These are phyloP conservation scores for Albifimbria verrucaria DNA, from an alignment of 2,329 filamentous ascomycete genomes.

Conservation along the genomic window DNA sequence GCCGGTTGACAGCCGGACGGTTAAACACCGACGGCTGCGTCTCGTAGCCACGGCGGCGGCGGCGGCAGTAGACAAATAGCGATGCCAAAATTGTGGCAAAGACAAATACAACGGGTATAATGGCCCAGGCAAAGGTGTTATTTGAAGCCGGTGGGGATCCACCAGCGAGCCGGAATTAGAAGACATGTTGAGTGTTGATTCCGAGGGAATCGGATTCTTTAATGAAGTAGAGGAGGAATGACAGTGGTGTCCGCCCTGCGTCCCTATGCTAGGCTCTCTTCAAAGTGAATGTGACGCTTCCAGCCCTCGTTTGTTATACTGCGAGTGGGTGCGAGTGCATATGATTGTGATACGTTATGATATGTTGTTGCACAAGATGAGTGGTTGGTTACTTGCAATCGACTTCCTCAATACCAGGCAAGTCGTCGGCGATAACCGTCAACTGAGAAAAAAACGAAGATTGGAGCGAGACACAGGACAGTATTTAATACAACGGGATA, in stretches of 20 bases:
- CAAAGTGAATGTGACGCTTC: background rate
- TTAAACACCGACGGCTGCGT: background rate
- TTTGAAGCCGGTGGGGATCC: background rate
- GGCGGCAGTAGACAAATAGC: slow-evolving; percentile 40
- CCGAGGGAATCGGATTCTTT: background rate
- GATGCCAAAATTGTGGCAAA: slow-evolving; percentile 15
- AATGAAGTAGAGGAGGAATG: background rate
- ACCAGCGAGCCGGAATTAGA: background rate
- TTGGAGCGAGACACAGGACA: background rate
- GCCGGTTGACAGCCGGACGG: slow-evolving; percentile 15
- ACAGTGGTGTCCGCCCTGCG: background rate
- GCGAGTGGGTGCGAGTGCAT: background rate
- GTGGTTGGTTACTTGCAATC: too few species aligned
- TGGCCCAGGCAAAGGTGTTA: slow-evolving; percentile 51
- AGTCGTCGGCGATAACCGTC: too few species aligned
- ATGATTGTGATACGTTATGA: too few species aligned
- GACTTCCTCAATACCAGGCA: background rate
- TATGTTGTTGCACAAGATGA: too few species aligned
- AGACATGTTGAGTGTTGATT: background rate
- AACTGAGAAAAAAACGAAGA: too few species aligned
- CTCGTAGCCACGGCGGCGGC: slow-evolving; percentile 24
- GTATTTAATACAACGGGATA: background rate
- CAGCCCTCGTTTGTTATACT: background rate
- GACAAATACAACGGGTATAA: slow-evolving; percentile 45
- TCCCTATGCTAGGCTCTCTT: background rate